These are phyloP conservation scores for Xylariaceae sp. DNA, from an alignment of 2,329 filamentous ascomycete species.

Conservation along the genomic window DNA sequence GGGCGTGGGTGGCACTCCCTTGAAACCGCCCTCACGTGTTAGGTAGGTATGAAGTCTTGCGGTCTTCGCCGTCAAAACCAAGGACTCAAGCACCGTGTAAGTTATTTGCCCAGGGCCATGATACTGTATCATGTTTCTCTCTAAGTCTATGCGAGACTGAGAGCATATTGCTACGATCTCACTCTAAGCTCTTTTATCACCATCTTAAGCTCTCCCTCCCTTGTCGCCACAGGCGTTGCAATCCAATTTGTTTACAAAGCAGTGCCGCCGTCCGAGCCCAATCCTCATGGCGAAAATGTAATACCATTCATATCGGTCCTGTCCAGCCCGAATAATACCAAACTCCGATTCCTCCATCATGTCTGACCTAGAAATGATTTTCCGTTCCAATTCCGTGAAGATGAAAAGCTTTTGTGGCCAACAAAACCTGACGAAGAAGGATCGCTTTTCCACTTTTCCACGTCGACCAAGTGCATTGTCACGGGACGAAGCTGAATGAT, in stretches of 20 bases:
- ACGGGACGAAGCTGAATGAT: slow-evolving; percentile 11
- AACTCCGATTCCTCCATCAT: background rate
- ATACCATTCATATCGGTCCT: background rate
- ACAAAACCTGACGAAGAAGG: slow-evolving; percentile 8
- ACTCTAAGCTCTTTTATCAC: slow-evolving; percentile 20
- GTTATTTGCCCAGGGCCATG: slow-evolving; percentile 10
- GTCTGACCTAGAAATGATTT: background rate
- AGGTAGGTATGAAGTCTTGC: no score
- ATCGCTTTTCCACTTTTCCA: no score
- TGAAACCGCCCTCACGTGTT: no score
- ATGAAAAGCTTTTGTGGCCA: slow-evolving; percentile 15
- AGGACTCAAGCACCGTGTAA: slow-evolving; percentile 14
- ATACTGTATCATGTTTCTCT: slow-evolving; percentile 18
- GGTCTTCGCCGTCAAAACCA: background rate
- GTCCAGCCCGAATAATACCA: background rate
- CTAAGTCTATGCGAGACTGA: slow-evolving; percentile 27
- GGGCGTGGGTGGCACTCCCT: no score
- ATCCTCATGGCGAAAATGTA: background rate
- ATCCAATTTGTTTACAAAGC: background rate
- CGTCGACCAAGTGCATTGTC: no score
- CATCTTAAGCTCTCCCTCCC: background rate
- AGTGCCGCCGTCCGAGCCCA: no score
- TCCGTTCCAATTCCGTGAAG: background rate
- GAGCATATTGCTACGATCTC: slow-evolving; percentile 24
- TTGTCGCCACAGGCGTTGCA: background rate